Base-by-base conservation (phyloP, 2,329 filamentous ascomycete species). In the Fonsecaea erecta region DNA sequence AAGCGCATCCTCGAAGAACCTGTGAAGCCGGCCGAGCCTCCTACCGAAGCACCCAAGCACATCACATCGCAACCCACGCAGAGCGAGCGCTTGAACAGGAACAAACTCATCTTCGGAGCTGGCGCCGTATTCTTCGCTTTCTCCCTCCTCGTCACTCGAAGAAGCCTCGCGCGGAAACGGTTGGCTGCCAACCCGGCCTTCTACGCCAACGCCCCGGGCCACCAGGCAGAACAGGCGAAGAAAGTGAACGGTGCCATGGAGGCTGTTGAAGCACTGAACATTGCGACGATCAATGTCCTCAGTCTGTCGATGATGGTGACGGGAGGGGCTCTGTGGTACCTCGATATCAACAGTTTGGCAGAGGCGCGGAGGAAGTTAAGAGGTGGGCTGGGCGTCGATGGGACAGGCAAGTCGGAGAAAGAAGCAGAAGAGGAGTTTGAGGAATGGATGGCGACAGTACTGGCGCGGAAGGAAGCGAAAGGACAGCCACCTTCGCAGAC, bases 221-320 rank as follows among this genome's bases (percentile, higher is more conserved):
- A 78, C 70, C 73, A 77, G 46, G 77, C 76, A 1, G 69, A 75
- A 14, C 71, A 72, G 7, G 75, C 78, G 3, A 63, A 58, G 4
- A 75, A 77, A 52, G 83, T 86, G 30, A 89, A 89, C 73, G 88
- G 88, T 7, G 84, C 86, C 1, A 75, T 90, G 43, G 89, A 97
- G 68, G 94, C 94, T 0, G 79, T 90, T 35, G 90, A 96, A 77
- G 94, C 94, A 0, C 81, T 99, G 24, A 90, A 89, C 55, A 81
- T 97, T 37, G 95, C 94, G 0, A 97, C 93, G 0, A 84, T 97
- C 71, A 97, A 97, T 72, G 91, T 95, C 12, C 74, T 88, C 34
- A 90, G 88, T 71, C 85, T 95, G 56, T 88, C 84, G 0, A 87
- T 97, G 76, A 87, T 96, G 84, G 78, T 85, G 8, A 83, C 86